These are phyloP conservation scores for Alternaria viburni DNA, from an alignment of 2,329 filamentous ascomycete genomes.

Conservation along the genomic window DNA sequence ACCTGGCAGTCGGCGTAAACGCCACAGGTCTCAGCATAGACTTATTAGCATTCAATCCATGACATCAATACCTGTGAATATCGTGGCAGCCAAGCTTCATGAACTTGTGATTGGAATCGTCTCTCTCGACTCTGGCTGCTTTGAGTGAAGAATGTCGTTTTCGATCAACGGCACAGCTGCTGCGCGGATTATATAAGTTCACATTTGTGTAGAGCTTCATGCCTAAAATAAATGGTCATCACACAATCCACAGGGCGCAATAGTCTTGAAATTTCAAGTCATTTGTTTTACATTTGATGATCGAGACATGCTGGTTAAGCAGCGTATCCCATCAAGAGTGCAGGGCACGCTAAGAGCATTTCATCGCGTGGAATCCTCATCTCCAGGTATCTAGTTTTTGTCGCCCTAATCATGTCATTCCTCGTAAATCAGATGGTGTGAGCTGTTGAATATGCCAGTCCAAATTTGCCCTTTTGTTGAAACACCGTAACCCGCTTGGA, in stretches of 20 bases:
- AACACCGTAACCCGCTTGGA: slow-evolving; percentile 9
- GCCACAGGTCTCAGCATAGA: background rate
- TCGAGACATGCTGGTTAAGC: background rate
- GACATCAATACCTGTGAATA: background rate
- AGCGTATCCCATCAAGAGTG: background rate
- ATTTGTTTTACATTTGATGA: background rate
- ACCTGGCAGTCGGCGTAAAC: slow-evolving; percentile 42
- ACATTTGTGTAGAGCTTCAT: background rate
- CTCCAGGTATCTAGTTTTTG: background rate
- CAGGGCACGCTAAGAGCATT: background rate
- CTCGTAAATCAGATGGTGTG: slow-evolving; percentile 5
- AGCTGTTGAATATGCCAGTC: slow-evolving; percentile 37
- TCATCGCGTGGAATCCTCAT: background rate
- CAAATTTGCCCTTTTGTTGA: slow-evolving; percentile 34
- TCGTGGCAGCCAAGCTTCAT: background rate
- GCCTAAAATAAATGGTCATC: background rate
- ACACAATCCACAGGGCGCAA: background rate
- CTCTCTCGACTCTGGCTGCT: background rate
- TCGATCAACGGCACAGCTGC: background rate
- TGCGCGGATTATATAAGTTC: background rate
- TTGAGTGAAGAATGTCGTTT: background rate
- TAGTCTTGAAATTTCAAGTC: background rate
- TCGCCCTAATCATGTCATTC: slow-evolving; percentile 7
- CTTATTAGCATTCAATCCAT: background rate
- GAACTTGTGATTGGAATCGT: background rate